A percentile compares a stretch with the other conserved stretches of the same genome.
These are phyloP conservation scores for Aspergillus biplanus DNA, from an alignment of 495 filamentous ascomycete species.

Conservation along the genomic window DNA sequence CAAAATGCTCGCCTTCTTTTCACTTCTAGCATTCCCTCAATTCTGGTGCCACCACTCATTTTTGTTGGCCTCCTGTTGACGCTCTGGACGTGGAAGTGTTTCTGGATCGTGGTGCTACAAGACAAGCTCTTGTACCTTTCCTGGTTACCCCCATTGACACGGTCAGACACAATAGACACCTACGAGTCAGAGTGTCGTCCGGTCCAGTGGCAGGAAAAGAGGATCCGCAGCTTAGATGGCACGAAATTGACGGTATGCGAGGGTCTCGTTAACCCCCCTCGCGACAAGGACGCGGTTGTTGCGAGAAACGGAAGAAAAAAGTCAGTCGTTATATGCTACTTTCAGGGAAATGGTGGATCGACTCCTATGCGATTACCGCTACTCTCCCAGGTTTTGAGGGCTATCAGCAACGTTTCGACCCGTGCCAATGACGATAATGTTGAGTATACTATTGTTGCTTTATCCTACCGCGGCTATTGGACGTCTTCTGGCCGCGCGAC, in stretches of 20 bases:
- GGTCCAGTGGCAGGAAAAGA: conserved; percentile 65
- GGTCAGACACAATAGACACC: conserved; percentile 58
- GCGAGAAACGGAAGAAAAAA: conserved; percentile 15
- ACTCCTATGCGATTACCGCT: conserved; percentile 71
- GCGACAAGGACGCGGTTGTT: not conserved
- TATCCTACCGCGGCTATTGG: conserved; percentile 83
- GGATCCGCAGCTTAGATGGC: conserved; percentile 59
- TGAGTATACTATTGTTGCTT: conserved; percentile 60
- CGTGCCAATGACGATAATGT: not conserved
- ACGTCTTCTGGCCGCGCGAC: conserved; percentile 70
- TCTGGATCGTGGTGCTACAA: conserved; percentile 79
- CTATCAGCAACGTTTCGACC: conserved; percentile 9
- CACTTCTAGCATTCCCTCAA: conserved; percentile 47
- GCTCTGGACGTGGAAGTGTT: conserved; percentile 79
- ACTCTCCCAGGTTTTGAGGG: conserved; percentile 55
- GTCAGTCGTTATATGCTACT: conserved; percentile 41
- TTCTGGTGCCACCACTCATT: conserved; percentile 65
- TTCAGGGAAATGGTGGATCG: conserved; percentile 48
- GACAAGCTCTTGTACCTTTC: conserved; percentile 87
- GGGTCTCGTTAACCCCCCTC: conserved; percentile 32
- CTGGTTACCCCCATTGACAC: conserved; percentile 63
- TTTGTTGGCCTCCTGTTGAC: conserved; percentile 67
- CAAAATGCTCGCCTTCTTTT: conserved; percentile 21
- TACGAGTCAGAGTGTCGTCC: conserved; percentile 61
- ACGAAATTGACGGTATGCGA: conserved; percentile 62